Base-by-base conservation (phyloP, 352 stramenopile species). In the Pythium aristosporum region DNA sequence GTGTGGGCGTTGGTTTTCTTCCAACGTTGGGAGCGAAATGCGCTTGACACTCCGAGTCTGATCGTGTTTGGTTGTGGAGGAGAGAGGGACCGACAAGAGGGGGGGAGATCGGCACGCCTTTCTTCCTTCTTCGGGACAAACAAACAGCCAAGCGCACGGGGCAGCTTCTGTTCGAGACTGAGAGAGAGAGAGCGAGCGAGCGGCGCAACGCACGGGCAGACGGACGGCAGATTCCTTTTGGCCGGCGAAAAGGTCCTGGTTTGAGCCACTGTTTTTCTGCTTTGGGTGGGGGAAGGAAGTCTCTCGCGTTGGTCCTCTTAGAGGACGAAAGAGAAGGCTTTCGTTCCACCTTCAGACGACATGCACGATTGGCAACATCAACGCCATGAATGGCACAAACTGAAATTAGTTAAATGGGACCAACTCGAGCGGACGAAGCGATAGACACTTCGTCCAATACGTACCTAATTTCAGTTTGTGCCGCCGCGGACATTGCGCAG, bases 261-360 rank as follows among this genome's bases (percentile, higher is more conserved):
- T 63, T 63, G 42, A 30, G 55, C 56, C 52, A 37, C 52, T n/a
- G 16, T 16, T 53, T 51, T 52, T 61, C 41, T 51, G 55, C 41
- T 51, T 53, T 53, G 55, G 18, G 10, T 61, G 55, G 28, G 11
- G 56, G 32, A 21, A 28, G 41, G 48, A 36, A 16, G 25, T 50
- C 11, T 30, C 34, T 39, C 34, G 6, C 4, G 34, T 39, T 39
- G 34, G 34, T 39, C 34, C 34, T 39, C 34, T 39, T 13, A 39
- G 34, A 39, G 34, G 34, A 39, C 34, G 8, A 39, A 39, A 39
- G 34, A 39, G 37, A 34, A 11, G 34, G 12, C 16, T 44, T 63
- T 54, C 28, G 57, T n/a, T 46, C 39, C 21, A 63, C 57, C 57
- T 63, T 57, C 57, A 2, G 30, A 44, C 44, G 44, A 63, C 57